phyloP scores from a whole-genome alignment of 495 filamentous ascomycete genomes.

The Neurospora intermedia region DNA sequence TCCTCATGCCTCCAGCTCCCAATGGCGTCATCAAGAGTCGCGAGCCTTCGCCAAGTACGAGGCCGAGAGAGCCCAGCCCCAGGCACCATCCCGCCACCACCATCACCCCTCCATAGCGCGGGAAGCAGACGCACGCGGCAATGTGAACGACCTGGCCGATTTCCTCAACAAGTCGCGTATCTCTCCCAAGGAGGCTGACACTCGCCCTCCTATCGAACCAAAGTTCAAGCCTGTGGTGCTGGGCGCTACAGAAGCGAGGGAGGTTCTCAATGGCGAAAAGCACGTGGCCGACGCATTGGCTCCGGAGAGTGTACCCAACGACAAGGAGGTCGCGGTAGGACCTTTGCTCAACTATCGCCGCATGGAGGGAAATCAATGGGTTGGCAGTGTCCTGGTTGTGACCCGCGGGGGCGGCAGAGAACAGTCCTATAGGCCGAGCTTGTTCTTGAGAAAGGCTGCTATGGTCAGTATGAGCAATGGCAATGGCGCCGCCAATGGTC shows the following conservation, averaged over 20 bases:
- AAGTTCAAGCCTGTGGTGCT: constrained; percentile 33
- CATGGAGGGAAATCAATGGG: constrained; percentile 67
- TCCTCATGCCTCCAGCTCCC: constrained; percentile 35
- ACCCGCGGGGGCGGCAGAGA: constrained; percentile 51
- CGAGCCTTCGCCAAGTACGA: constrained; percentile 27
- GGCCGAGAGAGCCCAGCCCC: not conserved
- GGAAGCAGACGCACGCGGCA: constrained; percentile 27
- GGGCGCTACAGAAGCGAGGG: constrained; percentile 22
- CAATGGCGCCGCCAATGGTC: constrained; percentile 8
- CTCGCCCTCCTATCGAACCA: not conserved
- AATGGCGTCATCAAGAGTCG: constrained; percentile 45
- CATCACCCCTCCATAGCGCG: constrained; percentile 21
- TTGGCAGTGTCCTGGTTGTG: constrained; percentile 75
- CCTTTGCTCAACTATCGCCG: constrained; percentile 77
- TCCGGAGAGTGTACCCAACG: constrained; percentile 17
- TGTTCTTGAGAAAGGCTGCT: constrained; percentile 20
- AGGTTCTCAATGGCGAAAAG: not conserved
- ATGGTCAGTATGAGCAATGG: constrained; percentile 3
- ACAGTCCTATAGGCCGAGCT: constrained; percentile 19
- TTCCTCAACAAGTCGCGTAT: constrained; percentile 40
- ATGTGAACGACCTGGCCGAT: constrained; percentile 36
- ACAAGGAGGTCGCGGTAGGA: constrained; percentile 60
- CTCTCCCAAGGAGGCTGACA: constrained; percentile 18
- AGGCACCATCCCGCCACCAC: constrained; percentile 15
- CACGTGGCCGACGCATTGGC: not conserved